Evolutionary conservation across 148 eudicot genomes (phyloP).

Genomic region (Talinum fruticosum): DNA sequence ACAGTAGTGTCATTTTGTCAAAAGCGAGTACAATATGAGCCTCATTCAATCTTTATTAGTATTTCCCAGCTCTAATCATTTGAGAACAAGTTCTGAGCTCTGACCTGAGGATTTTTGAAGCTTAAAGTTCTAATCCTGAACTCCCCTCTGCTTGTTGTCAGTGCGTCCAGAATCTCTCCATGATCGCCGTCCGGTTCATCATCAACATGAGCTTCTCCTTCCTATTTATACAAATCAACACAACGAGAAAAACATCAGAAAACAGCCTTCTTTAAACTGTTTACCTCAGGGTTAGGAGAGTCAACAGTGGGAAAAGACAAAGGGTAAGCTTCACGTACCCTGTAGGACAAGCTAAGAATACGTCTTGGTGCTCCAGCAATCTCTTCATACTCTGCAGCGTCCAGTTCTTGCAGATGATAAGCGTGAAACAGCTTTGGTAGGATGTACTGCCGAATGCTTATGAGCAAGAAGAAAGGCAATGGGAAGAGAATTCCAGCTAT

Average conservation of each 20-base stretch:
- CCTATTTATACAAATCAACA: not conserved
- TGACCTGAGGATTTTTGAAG: slow-evolving; percentile 30
- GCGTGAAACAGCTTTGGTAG: slow-evolving; percentile 51
- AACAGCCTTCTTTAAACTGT: not conserved
- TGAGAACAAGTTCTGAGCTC: not conserved
- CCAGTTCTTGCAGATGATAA: slow-evolving; percentile 52
- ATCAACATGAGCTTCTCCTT: slow-evolving; percentile 38
- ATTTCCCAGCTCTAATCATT: too few species aligned
- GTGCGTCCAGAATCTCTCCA: slow-evolving; percentile 49
- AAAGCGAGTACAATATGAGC: not conserved
- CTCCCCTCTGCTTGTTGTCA: slow-evolving; percentile 85
- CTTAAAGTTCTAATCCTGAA: slow-evolving; percentile 60
- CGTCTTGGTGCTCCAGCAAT: slow-evolving; percentile 42
- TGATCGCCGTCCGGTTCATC: slow-evolving; percentile 22
- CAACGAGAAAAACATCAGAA: not conserved
- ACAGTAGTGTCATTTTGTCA: not conserved
- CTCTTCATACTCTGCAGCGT: slow-evolving; percentile 75
- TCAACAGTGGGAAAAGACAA: not conserved
- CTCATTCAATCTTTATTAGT: too few species aligned
- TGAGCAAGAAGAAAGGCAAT: slow-evolving; percentile 56
- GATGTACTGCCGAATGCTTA: slow-evolving; percentile 46
- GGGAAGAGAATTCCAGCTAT: slow-evolving; percentile 64
- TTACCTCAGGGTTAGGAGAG: not conserved
- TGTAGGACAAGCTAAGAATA: slow-evolving; percentile 25
- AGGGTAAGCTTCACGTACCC: slow-evolving; percentile 35